Percentiles rank a stretch among this genome's conserved stretches.
These are phyloP conservation scores for Penicillium frequentans DNA, from an alignment of 2,329 filamentous ascomycete genomes.

Conservation along the genomic window DNA sequence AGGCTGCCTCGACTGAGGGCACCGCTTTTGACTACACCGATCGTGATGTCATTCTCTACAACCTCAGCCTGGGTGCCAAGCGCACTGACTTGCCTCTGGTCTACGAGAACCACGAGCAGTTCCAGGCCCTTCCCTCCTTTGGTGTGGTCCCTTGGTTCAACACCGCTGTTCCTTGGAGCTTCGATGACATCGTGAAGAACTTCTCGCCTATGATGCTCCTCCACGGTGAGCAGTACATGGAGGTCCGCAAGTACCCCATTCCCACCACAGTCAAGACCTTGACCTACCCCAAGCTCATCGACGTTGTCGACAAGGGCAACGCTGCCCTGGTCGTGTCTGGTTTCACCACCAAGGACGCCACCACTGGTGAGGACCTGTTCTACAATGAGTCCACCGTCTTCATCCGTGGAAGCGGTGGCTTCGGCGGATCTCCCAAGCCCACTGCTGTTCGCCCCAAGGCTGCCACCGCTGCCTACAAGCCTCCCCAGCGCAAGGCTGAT, in stretches of 20 bases:
- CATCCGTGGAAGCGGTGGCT: constrained; percentile 86
- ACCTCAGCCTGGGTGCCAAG: constrained; percentile 90
- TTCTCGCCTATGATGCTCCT: constrained; percentile 99
- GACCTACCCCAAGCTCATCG: constrained; percentile 77
- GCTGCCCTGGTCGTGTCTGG: constrained; percentile 81
- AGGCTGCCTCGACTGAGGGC: constrained; percentile 68
- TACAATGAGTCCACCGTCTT: constrained; percentile 97
- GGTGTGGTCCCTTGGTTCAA: constrained; percentile 95
- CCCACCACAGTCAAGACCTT: constrained; percentile 77
- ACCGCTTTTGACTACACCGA: constrained; percentile 83
- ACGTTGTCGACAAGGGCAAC: constrained; percentile 93
- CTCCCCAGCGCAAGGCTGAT: constrained; percentile 76
- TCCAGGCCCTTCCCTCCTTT: constrained; percentile 92
- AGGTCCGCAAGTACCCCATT: constrained; percentile 87
- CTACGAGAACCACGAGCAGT: constrained; percentile 87
- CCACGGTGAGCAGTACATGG: constrained; percentile 97
- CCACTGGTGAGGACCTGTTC: constrained; percentile 85
- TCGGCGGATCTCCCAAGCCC: constrained; percentile 75
- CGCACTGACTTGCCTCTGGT: constrained; percentile 82
- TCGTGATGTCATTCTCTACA: constrained; percentile 90
- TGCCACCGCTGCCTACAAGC: constrained; percentile 74
- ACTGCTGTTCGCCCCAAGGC: constrained; percentile 71
- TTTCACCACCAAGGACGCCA: constrained; percentile 79
- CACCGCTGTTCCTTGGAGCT: constrained; percentile 74
- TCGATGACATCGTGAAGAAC: constrained; percentile 85